A percentile compares a stretch with the other conserved stretches of the same genome.
These are phyloP conservation scores for Serpula lacrymans DNA, from an alignment of 768 basidiomycete species.

Conservation along the genomic window DNA sequence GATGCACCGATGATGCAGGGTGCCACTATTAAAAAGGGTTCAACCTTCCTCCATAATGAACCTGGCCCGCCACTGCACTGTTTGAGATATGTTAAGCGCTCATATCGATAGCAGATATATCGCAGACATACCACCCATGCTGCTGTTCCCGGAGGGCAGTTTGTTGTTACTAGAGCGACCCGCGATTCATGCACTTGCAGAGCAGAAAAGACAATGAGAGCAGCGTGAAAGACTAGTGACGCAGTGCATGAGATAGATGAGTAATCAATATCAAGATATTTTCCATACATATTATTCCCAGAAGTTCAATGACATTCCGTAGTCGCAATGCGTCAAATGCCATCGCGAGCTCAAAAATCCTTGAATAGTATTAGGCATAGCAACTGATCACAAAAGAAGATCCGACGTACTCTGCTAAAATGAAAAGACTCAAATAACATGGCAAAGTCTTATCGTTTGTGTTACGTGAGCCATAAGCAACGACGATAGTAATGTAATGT, in stretches of 20 bases:
- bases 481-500: too few species aligned
- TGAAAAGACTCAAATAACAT: conserved; percentile 83
- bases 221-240: conserved; percentile 65
- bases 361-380: conserved; percentile 24
- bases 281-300: conserved; percentile 63
- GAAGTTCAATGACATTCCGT: conserved; percentile 75
- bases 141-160: conserved; percentile 7
- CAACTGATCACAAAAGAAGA: not conserved
- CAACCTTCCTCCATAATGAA: conserved; percentile 56
- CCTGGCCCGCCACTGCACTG: conserved; percentile 49
- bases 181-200: conserved; percentile 78
- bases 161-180: conserved; percentile 46
- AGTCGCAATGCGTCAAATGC: conserved; percentile 78
- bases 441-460: conserved; percentile 73
- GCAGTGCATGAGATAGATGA: conserved; percentile 7
- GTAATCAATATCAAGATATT: not conserved
- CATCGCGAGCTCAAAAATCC: conserved; percentile 77
- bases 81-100: not conserved
- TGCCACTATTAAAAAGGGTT: conserved; percentile 67
- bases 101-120: too few species aligned
- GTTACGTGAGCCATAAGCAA: conserved; percentile 12
- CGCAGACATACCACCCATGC: too few species aligned
- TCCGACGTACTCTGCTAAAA: conserved; percentile 63
- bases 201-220: conserved; percentile 68
- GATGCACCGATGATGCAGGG: conserved; percentile 67